Percentiles rank a stretch among this genome's conserved stretches.
phyloP scores from a whole-genome alignment of 176 grass and related monocot species.

The Aechmea fasciata region DNA sequence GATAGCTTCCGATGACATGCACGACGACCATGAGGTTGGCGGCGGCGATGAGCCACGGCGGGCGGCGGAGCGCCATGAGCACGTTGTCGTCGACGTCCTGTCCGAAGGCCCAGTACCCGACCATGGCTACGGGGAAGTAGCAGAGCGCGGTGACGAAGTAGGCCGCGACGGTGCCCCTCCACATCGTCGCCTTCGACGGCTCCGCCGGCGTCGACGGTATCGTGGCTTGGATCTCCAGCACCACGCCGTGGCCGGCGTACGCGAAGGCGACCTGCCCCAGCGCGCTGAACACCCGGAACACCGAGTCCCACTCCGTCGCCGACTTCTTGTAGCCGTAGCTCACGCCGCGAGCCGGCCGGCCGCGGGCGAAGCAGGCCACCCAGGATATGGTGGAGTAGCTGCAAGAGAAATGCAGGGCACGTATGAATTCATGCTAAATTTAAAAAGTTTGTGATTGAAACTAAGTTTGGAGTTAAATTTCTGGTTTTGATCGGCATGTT shows the following conservation, averaged over 20 bases:
- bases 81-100: slow-evolving; percentile 13
- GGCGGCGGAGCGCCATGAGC: slow-evolving; percentile 9
- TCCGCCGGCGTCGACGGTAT: slow-evolving; percentile 19
- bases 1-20: slow-evolving; percentile 12
- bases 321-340: slow-evolving; percentile 35
- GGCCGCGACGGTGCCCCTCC: slow-evolving; percentile 57
- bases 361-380: slow-evolving; percentile 39
- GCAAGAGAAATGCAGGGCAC: neutral
- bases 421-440: too few species aligned
- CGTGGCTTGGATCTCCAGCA: slow-evolving; percentile 60
- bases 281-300: slow-evolving; percentile 53
- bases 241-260: slow-evolving; percentile 57
- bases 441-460: too few species aligned
- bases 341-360: slow-evolving; percentile 19
- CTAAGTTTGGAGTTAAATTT: too few species aligned
- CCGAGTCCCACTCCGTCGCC: slow-evolving; percentile 15
- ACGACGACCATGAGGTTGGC: slow-evolving; percentile 2
- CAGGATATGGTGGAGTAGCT: slow-evolving; percentile 55
- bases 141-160: slow-evolving; percentile 55
- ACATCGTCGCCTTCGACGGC: slow-evolving; percentile 10
- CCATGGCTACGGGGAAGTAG: slow-evolving; percentile 65
- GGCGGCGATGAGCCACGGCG: slow-evolving; percentile 1
- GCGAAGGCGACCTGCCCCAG: slow-evolving; percentile 70
- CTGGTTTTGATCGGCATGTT: too few species aligned
- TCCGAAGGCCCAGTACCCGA: slow-evolving; percentile 51